Evolutionary conservation across 345 rosid species (phyloP), one percentile per base, ranked within the genome.

Genomic region (Carallia pectinifolia): DNA sequence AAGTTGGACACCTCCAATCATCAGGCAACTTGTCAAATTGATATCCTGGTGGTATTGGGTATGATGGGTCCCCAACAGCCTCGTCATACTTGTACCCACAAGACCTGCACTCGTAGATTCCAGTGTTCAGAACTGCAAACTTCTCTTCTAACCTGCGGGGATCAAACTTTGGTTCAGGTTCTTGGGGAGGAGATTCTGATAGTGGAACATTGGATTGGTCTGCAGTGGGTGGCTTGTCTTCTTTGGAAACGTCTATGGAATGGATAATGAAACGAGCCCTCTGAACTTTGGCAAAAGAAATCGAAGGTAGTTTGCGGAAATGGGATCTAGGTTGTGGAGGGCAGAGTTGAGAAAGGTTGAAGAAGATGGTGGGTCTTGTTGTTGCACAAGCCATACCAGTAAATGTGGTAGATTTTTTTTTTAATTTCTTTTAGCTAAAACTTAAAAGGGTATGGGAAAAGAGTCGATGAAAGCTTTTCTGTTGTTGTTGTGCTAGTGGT

Each of bases 71-170:
- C 31, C 99, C 99, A 6, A 87, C 84, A 1, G 96, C 79, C 76
- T 95, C 99, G 68, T 95, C 97, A 64, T 84, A 95, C 79, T 85
- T 90, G 77, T 84, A 89, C 30, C 99, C 99, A 74, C 99, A 95
- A 0, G 97, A 90, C 77, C 93, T 81, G 74, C 99, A 91, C 89
- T 95, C 97, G 37, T 84, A 95, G 61, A 95, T 86, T 6, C 99
- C 99, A 6, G 99, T 95, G 81, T 95, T 95, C 69, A 95, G 64
- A 69, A 95, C 96, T 0, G 97, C 99, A 70, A 95, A 95, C 65
- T 91, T 90, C 87, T 90, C 99, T 44, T 95, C 97, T 62, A 87
- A 59, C 62, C 96, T 85, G 58, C 90, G 72, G 70, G 74, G 68
- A 30, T 85, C 88, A 38, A 85, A 56, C 4, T 55, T 58, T 9